phyloP scores from a whole-genome alignment of 1,284 basidiomycete genomes.

The Microbotryum saponariae region DNA sequence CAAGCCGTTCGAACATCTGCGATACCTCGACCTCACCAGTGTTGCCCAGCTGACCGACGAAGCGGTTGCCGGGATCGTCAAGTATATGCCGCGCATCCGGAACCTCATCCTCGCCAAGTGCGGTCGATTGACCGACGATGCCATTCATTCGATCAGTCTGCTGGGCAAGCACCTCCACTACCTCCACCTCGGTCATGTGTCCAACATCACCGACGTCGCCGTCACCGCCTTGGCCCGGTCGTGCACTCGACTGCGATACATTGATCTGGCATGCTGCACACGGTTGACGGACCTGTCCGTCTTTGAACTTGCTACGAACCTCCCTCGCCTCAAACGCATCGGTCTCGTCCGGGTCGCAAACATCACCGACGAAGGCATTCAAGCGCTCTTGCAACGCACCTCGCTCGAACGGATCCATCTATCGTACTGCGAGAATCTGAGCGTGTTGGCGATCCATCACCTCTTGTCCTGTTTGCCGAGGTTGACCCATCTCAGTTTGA shows the following conservation, averaged over 20 bases:
- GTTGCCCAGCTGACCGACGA: slow-evolving; percentile 77
- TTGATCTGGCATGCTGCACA: slow-evolving; percentile 94
- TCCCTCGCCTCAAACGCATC: slow-evolving; percentile 87
- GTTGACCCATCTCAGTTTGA: slow-evolving; percentile 88
- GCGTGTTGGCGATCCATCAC: slow-evolving; percentile 82
- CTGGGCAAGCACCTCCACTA: slow-evolving; percentile 90
- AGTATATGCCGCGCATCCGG: slow-evolving; percentile 80
- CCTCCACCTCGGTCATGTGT: slow-evolving; percentile 87
- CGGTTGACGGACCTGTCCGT: slow-evolving; percentile 88
- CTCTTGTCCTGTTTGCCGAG: slow-evolving; percentile 78
- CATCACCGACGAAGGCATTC: slow-evolving; percentile 87
- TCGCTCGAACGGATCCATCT: slow-evolving; percentile 86
- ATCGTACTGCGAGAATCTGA: slow-evolving; percentile 94
- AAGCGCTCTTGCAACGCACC: slow-evolving; percentile 65
- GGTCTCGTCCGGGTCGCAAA: slow-evolving; percentile 88
- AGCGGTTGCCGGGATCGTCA: slow-evolving; percentile 80
- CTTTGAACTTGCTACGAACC: slow-evolving; percentile 69
- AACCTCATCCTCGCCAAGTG: slow-evolving; percentile 92
- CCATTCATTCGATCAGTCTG: slow-evolving; percentile 74
- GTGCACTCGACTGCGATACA: slow-evolving; percentile 89
- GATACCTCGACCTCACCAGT: slow-evolving; percentile 82
- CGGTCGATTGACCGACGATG: slow-evolving; percentile 69
- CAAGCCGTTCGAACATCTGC: slow-evolving; percentile 66
- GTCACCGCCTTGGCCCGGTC: slow-evolving; percentile 73
- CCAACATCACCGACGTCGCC: slow-evolving; percentile 80